A percentile compares a stretch with the other conserved stretches of the same genome.
These are phyloP conservation scores for Candida gorgasii DNA, from an alignment of 805 yeast species.

Conservation along the genomic window DNA sequence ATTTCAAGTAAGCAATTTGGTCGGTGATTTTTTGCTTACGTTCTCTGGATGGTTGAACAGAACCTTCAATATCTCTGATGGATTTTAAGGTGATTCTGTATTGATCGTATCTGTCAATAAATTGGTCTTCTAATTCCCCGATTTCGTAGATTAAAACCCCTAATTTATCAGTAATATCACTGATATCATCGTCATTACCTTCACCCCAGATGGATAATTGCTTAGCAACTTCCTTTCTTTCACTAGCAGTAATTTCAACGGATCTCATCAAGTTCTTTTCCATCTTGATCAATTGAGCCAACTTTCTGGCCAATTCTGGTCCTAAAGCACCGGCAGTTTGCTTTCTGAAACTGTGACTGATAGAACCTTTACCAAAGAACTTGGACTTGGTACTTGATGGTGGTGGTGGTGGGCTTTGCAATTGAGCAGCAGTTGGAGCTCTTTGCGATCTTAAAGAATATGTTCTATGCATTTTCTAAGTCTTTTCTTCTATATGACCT, in stretches of 20 bases:
- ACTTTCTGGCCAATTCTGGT: slow-evolving; percentile 91
- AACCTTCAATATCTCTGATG: slow-evolving; percentile 93
- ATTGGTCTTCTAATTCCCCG: slow-evolving; percentile 97
- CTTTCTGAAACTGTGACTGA: slow-evolving; percentile 72
- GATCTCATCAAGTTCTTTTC: slow-evolving; percentile 96
- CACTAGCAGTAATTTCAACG: slow-evolving; percentile 88
- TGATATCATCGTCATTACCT: slow-evolving; percentile 94
- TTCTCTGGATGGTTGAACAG: slow-evolving; percentile 98
- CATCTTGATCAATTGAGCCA: slow-evolving; percentile 89
- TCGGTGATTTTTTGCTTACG: slow-evolving; percentile 97
- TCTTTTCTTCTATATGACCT: not conserved
- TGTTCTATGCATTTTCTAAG: slow-evolving; percentile 71
- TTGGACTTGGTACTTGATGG: slow-evolving; percentile 69
- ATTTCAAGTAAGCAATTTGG: slow-evolving; percentile 95
- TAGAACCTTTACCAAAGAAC: slow-evolving; percentile 74
- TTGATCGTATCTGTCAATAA: slow-evolving; percentile 97
- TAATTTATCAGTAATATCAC: slow-evolving; percentile 95
- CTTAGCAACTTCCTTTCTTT: slow-evolving; percentile 94
- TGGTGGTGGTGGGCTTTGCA: slow-evolving; percentile 81
- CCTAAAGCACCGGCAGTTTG: slow-evolving; percentile 89
- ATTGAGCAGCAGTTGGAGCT: slow-evolving; percentile 81
- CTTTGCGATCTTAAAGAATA: slow-evolving; percentile 76
- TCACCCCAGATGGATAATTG: slow-evolving; percentile 98
- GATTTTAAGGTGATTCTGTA: slow-evolving; percentile 95
- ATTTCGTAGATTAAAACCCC: slow-evolving; percentile 95